Evolutionary conservation across 371 early-diverging fungal species (phyloP).

Genomic region (Synchytrium microbalum): DNA sequence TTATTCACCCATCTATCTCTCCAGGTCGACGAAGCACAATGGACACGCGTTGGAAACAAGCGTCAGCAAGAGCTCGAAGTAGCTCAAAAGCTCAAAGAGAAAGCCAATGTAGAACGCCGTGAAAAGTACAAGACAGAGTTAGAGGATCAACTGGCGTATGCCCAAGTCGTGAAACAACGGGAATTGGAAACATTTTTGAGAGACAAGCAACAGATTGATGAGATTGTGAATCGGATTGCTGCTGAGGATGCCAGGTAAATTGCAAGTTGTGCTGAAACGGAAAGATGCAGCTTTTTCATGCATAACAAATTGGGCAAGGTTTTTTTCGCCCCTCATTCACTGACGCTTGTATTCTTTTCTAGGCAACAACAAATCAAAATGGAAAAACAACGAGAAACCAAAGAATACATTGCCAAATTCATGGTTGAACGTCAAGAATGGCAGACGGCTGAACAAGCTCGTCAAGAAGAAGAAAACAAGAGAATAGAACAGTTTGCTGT

Average conservation of each 20-base stretch:
- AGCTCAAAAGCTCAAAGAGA: constrained; percentile 25
- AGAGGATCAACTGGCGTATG: constrained; percentile 35
- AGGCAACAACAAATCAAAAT: constrained; percentile 29
- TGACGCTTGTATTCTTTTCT: too few relatives aligned
- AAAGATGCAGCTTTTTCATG: too few relatives aligned
- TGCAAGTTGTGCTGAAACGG: too few relatives aligned
- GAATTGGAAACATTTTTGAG: constrained; percentile 41
- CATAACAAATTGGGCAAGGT: too few relatives aligned
- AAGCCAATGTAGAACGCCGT: too few relatives aligned
- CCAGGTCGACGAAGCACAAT: too few relatives aligned
- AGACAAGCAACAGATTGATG: constrained; percentile 45
- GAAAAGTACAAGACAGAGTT: constrained; percentile 34
- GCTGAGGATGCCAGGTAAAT: constrained; percentile 42
- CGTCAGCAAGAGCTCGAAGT: constrained; percentile 23
- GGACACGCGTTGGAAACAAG: too few relatives aligned
- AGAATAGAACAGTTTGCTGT: constrained; percentile 38
- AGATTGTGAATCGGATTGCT: constrained; percentile 32
- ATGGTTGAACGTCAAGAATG: constrained; percentile 37
- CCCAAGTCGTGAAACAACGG: constrained; percentile 24
- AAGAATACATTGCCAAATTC: constrained; percentile 38
- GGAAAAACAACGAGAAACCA: constrained; percentile 40
- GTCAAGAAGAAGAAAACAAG: constrained; percentile 33
- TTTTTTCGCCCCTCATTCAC: too few relatives aligned
- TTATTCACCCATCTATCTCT: too few relatives aligned
- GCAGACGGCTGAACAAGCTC: constrained; percentile 25